Percentiles rank a stretch among this genome's conserved stretches.
Evolutionary conservation across 352 stramenopile species (phyloP).

Genomic region (Aphanomyces astaci): DNA sequence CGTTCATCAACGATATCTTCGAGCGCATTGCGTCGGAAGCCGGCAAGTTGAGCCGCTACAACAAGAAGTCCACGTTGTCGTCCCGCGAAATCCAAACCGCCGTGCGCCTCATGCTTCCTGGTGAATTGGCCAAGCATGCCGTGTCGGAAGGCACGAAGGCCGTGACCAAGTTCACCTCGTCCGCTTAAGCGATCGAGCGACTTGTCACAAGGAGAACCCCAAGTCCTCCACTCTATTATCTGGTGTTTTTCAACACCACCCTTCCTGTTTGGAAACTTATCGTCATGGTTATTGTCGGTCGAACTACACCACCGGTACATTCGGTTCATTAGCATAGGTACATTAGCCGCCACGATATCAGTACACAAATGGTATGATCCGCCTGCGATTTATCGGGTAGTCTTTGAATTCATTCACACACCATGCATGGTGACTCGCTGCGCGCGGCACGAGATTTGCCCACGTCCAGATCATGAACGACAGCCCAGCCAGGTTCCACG

Average conservation of each 20-base stretch:
- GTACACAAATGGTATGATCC: slow-evolving; percentile 7
- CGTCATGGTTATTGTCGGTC: background rate
- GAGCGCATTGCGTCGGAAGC: slow-evolving; percentile 81
- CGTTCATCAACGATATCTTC: slow-evolving; percentile 91
- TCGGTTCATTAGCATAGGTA: background rate
- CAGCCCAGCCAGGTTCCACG: slow-evolving; percentile 37
- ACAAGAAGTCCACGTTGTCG: slow-evolving; percentile 88
- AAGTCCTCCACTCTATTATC: slow-evolving; percentile 8
- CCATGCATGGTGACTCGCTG: slow-evolving; percentile 10
- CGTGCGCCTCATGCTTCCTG: slow-evolving; percentile 73
- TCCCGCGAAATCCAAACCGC: slow-evolving; percentile 85
- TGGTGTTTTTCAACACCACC: slow-evolving; percentile 87
- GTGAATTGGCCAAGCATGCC: slow-evolving; percentile 82
- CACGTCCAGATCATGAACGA: slow-evolving; percentile 22
- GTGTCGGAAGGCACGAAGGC: slow-evolving; percentile 83
- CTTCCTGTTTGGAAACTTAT: slow-evolving; percentile 21
- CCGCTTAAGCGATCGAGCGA: slow-evolving; percentile 35
- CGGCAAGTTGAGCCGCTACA: slow-evolving; percentile 77
- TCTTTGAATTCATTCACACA: slow-evolving; percentile 8
- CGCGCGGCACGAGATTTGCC: slow-evolving; percentile 9
- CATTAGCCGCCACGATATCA: too few species aligned
- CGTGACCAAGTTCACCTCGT: slow-evolving; percentile 44
- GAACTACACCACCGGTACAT: background rate
- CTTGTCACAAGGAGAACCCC: background rate
- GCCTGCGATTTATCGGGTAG: background rate